A percentile compares a stretch with the other conserved stretches of the same genome.
phyloP scores from a whole-genome alignment of 2,329 filamentous ascomycete genomes.

The Pseudopyrenochaeta lycopersici region DNA sequence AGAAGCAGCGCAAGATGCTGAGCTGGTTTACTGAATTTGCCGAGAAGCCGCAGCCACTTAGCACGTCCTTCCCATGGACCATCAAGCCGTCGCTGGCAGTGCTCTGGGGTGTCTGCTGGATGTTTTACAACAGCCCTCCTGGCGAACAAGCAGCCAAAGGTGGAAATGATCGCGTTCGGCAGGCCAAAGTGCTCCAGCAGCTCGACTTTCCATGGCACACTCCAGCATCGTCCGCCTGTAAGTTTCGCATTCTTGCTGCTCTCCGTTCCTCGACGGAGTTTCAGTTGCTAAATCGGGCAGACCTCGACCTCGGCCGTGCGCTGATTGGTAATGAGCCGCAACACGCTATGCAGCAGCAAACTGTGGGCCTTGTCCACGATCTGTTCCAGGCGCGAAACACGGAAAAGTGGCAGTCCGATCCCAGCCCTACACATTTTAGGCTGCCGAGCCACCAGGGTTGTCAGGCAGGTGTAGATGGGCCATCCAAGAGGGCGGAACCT shows the following conservation, averaged over 20 bases:
- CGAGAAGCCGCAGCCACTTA: constrained; percentile 49
- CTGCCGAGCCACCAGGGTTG: constrained; percentile 26
- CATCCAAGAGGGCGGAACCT: constrained; percentile 6
- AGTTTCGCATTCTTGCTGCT: constrained; percentile 30
- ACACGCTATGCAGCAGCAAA: constrained; percentile 36
- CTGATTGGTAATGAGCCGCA: constrained; percentile 40
- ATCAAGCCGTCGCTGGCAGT: constrained; percentile 55
- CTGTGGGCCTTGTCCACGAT: constrained; percentile 25
- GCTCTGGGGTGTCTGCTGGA: constrained; percentile 56
- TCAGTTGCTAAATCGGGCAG: constrained; percentile 43
- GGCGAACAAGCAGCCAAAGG: constrained; percentile 16
- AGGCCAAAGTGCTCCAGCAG: constrained; percentile 36
- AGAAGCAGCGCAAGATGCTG: constrained; percentile 44
- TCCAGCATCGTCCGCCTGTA: constrained; percentile 45
- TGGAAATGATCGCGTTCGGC: constrained; percentile 32
- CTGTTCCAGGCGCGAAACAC: constrained; percentile 44
- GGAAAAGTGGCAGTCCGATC: constrained; percentile 36
- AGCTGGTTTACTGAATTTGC: constrained; percentile 54
- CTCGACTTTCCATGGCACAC: constrained; percentile 36
- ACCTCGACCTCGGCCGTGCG: constrained; percentile 41
- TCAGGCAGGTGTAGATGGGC: constrained; percentile 19
- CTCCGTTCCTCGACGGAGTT: constrained; percentile 21
- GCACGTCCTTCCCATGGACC: constrained; percentile 55
- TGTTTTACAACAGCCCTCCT: constrained; percentile 42
- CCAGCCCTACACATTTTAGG: constrained; percentile 29